A percentile compares a stretch with the other conserved stretches of the same genome.
These are phyloP conservation scores for Sphaerulina populicola DNA, from an alignment of 2,329 filamentous ascomycete species.

Conservation along the genomic window DNA sequence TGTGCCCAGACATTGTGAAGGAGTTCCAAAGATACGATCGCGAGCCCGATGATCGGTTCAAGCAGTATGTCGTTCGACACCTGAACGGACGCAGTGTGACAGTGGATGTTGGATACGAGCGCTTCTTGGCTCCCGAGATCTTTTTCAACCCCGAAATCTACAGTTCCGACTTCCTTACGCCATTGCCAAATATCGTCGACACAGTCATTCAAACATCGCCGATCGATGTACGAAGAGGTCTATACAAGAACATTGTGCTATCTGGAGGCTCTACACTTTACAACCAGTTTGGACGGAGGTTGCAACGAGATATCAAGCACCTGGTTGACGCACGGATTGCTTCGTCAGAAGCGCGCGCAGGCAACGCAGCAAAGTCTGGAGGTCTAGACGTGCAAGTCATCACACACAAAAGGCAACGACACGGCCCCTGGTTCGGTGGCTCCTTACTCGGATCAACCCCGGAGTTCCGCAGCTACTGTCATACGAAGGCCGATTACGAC, in stretches of 20 bases:
- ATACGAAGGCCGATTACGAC: conserved; percentile 72
- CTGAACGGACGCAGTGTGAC: conserved; percentile 75
- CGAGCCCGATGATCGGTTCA: conserved; percentile 75
- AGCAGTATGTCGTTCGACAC: conserved; percentile 78
- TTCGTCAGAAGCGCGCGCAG: conserved; percentile 83
- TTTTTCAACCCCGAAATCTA: conserved; percentile 99
- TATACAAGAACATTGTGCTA: conserved; percentile 99
- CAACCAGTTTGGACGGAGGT: conserved; percentile 91
- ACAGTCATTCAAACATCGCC: conserved; percentile 95
- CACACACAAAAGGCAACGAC: conserved; percentile 91
- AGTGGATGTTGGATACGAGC: conserved; percentile 94
- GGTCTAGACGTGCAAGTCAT: conserved; percentile 96
- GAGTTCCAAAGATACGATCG: conserved; percentile 92
- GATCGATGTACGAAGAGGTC: conserved; percentile 89
- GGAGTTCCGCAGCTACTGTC: conserved; percentile 97
- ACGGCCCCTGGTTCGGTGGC: conserved; percentile 97
- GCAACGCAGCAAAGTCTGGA: conserved; percentile 76
- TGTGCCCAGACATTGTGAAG: conserved; percentile 97
- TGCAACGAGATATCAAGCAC: conserved; percentile 96
- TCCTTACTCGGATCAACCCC: conserved; percentile 94
- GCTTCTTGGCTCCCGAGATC: conserved; percentile 95
- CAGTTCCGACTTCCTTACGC: conserved; percentile 95
- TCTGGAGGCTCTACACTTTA: conserved; percentile 95
- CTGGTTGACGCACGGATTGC: conserved; percentile 87
- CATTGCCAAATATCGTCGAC: conserved; percentile 87